Base-by-base conservation (phyloP, 257 asterid genomes). In the Ligustrum vulgare region DNA sequence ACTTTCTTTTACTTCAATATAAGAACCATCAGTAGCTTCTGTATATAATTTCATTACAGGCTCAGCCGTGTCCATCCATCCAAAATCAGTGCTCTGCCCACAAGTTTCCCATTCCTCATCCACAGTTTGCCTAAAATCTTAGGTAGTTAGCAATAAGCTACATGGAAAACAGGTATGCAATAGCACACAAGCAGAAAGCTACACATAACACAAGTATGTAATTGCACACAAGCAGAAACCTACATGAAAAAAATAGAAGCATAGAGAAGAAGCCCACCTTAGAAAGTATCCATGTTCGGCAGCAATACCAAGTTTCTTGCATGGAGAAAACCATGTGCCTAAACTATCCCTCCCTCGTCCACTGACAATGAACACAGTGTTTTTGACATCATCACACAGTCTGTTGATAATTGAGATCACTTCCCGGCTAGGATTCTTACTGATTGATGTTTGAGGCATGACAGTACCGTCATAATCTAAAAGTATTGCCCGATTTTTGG, bases 391-490 rank as follows among this genome's bases (percentile, higher is more conserved):
- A 74, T 72, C 78, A 72, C 84, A 80, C 8, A 85, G 83, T 20
- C 74, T 69, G 36, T 81, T 81, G 35, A 85, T 20, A 28, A 85
- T 76, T n/a, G 83, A 67, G 64, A 80, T 83, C 39, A 86, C 87
- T 72, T 74, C 83, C 23, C 67, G 69, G 62, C 76, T 77, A 8
- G 89, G 87, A 68, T 49, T 32, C 79, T 81, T 83, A 69, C 78
- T 78, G 41, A 86, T 78, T 33, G 86, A 4, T 18, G 87, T 63
- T 49, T 86, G 91, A 32, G 91, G 91, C 71, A 86, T 82, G 35
- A 86, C 62, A 12, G 91, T 86, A 22, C 89, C 91, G 39, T 86
- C 91, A 49, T 84, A 86, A 62, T 86, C 91, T 74, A 86, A 80
- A 28, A 86, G 72, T 67, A 86, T 82, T 31, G 87, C 89, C 80